A percentile compares a stretch with the other conserved stretches of the same genome.
phyloP scores from a whole-genome alignment of 2,329 filamentous ascomycete genomes.

The Biscogniauxia sp. region DNA sequence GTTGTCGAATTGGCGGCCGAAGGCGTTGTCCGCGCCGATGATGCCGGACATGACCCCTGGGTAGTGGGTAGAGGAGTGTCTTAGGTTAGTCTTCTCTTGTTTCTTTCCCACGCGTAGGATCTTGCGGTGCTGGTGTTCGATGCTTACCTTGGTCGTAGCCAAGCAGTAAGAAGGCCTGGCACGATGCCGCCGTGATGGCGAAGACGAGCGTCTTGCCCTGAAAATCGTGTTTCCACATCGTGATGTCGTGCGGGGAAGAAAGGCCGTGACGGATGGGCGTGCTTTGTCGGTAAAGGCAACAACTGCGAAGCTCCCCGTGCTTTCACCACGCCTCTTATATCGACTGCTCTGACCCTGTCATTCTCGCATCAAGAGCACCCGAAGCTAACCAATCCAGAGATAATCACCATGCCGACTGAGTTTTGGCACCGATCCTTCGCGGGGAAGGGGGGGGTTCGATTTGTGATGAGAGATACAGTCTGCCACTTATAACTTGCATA shows the following conservation, averaged over 20 bases:
- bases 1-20: conserved; percentile 36
- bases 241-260: background rate
- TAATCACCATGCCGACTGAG: background rate
- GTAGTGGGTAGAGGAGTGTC: conserved; percentile 1
- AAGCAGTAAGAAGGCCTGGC: conserved; percentile 36
- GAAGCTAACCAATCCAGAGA: background rate
- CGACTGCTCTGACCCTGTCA: background rate
- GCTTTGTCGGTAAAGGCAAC: background rate
- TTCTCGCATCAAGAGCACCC: background rate
- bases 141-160: conserved; percentile 32
- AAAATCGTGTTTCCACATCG: conserved; percentile 18
- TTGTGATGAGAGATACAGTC: background rate
- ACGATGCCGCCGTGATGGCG: conserved; percentile 36
- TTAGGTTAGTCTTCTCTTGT: background rate
- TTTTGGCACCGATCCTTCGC: background rate
- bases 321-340: background rate
- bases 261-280: no score
- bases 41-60: conserved; percentile 32
- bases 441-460: no score
- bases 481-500: background rate
- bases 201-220: conserved; percentile 14
- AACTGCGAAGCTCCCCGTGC: background rate
- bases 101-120: background rate
- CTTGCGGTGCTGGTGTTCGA: background rate
- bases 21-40: conserved; percentile 39